Conservation (phyloP, 176 grass and related monocot genomes). For the Ensete ventricosum region DNA sequence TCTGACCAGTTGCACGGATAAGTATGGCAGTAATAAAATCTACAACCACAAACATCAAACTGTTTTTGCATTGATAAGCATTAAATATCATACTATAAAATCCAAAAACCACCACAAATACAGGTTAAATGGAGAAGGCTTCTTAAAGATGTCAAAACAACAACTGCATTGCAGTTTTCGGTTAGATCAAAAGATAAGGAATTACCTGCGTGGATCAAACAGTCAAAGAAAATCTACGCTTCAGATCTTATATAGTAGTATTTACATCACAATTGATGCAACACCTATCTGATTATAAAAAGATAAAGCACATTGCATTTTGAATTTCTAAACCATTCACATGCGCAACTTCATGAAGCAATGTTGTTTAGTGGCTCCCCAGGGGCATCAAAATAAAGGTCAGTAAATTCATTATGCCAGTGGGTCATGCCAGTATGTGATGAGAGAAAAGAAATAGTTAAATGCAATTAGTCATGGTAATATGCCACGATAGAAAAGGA, state of each 20-base stretch:
- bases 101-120: neutral
- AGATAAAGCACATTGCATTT: neutral
- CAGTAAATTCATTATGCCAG: neutral
- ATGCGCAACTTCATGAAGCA: neutral
- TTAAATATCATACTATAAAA: neutral
- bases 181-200: neutral
- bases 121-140: neutral
- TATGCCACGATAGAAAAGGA: neutral
- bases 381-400: neutral
- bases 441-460: neutral
- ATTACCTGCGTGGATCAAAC: neutral
- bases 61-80: conserved; percentile 60
- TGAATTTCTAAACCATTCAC: neutral
- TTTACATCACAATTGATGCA: too few relatives aligned
- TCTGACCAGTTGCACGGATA: conserved; percentile 62
- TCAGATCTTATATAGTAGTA: too few relatives aligned
- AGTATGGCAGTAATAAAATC: conserved; percentile 85
- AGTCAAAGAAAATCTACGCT: too few relatives aligned
- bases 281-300: neutral
- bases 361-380: neutral
- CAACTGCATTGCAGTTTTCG: too few relatives aligned
- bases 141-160: neutral
- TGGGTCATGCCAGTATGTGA: neutral
- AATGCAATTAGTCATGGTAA: neutral
- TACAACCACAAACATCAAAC: conserved; percentile 96